Evolutionary conservation across 331 rosid species (phyloP).

Genomic region (Pyrus hybrid): DNA sequence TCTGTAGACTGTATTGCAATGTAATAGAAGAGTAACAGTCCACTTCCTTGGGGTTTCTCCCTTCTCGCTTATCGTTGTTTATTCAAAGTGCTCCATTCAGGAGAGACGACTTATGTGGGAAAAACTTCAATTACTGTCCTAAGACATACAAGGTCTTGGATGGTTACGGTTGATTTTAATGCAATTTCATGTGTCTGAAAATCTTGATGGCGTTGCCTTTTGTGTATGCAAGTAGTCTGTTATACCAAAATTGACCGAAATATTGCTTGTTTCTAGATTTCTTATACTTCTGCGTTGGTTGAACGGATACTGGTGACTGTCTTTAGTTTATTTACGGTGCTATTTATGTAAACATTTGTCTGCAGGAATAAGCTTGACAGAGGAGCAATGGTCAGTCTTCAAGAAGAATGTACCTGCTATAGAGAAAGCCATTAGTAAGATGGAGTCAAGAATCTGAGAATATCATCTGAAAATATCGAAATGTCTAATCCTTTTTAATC

Average conservation of each 20-base stretch:
- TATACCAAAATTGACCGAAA: neutral
- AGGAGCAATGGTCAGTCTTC: constrained; percentile 81
- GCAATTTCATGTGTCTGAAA: neutral
- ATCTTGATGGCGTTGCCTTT: too few relatives aligned
- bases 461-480: constrained; percentile 1
- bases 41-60: too few relatives aligned
- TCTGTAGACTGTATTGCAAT: too few relatives aligned
- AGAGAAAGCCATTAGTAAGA: constrained; percentile 63
- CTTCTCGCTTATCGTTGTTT: neutral
- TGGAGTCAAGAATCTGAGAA: constrained; percentile 41
- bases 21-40: too few relatives aligned
- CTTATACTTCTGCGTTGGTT: neutral
- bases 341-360: neutral
- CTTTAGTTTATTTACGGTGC: neutral
- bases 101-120: neutral
- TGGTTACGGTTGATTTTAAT: neutral
- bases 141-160: neutral
- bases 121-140: neutral
- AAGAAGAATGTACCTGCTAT: constrained; percentile 68
- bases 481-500: neutral
- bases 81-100: neutral
- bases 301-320: neutral
- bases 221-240: too few relatives aligned
- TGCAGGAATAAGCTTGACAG: constrained; percentile 91
- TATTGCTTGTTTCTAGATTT: neutral